Evolutionary conservation across 1,284 basidiomycete genomes (phyloP), one percentile per base, ranked within the genome.

Genomic region (Tylopilus sp.): DNA sequence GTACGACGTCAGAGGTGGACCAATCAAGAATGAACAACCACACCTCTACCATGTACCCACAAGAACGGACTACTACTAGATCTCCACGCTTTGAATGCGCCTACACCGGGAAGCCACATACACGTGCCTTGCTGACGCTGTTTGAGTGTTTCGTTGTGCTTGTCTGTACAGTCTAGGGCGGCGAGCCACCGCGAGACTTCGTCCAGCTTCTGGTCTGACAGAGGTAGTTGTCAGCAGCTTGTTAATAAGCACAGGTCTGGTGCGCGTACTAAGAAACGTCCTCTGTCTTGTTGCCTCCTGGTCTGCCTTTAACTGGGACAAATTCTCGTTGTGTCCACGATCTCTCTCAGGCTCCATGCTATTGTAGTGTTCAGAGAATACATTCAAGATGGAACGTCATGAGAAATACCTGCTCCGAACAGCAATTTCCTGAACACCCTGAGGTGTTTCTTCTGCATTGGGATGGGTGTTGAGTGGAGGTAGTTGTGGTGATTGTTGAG

Each of bases 11-110:
- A 4, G 16, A n/a, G 19, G 19, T 15, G 9, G 39, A 13, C 7
- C 15, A 19, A 10, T 39, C 4, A 24, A n/a, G 29, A 26, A 47
- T 22, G 44, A 22, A 24, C 19, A 47, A 24, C 44, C 52, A 3
- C 26, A 60, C 58, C 58, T 60, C 54, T 55, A 4, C 53, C 59
- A 15, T 54, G 16, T n/a, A 60, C 24, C 59, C 52, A 60, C 53
- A 60, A 53, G 33, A 49, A 54, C 12, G 38, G 51, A 39, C n/a
- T 32, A 26, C 52, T 38, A 15, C 58, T 24, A 12, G 7, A 15
- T 36, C 55, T 44, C 59, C 53, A 60, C 8, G 24, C n/a, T n/a
- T 55, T 60, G 32, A 54, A 60, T 6, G 41, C 32, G 7, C 41
- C 47, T 19, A 41, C 47, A 6, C 10, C 26, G 12, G 29, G 53